Conservation (phyloP, 2,329 filamentous ascomycete genomes). For the Exserohilum turcica region DNA sequence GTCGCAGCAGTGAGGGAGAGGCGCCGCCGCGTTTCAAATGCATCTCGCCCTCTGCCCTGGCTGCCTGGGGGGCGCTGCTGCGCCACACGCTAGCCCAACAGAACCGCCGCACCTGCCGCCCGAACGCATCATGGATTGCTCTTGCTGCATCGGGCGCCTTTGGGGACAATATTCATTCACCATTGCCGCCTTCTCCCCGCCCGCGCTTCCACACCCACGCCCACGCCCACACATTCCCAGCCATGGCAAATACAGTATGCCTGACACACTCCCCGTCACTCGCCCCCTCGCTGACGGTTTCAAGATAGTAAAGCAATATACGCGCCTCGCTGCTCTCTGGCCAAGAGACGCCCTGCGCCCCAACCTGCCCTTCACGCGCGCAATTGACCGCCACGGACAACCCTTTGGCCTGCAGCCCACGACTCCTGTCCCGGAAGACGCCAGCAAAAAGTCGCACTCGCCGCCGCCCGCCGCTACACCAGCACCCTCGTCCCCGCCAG, state of each 20-base stretch:
- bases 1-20: constrained; percentile 11
- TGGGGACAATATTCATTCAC: background rate
- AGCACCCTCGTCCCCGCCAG: constrained; percentile 16
- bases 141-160: constrained; percentile 2
- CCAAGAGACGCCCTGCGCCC: constrained; percentile 58
- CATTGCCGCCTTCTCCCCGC: background rate
- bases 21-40: constrained; percentile 16
- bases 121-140: constrained; percentile 20
- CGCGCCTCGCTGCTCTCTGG: constrained; percentile 56
- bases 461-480: constrained; percentile 13
- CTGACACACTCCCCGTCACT: background rate
- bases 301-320: constrained; percentile 55
- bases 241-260: constrained; percentile 28
- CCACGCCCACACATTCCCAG: background rate
- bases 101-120: constrained; percentile 1
- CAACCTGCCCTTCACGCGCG: constrained; percentile 51
- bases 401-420: constrained; percentile 37
- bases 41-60: constrained; percentile 4
- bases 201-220: background rate
- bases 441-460: constrained; percentile 10
- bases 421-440: constrained; percentile 21
- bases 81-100: constrained; percentile 9
- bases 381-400: constrained; percentile 50
- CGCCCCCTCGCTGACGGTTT: constrained; percentile 1
- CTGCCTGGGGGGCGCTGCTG: constrained; percentile 10